Evolutionary conservation across 1,284 basidiomycete species (phyloP), one percentile per base, ranked within the genome.

Genomic region (Apiotrichum gracile): DNA sequence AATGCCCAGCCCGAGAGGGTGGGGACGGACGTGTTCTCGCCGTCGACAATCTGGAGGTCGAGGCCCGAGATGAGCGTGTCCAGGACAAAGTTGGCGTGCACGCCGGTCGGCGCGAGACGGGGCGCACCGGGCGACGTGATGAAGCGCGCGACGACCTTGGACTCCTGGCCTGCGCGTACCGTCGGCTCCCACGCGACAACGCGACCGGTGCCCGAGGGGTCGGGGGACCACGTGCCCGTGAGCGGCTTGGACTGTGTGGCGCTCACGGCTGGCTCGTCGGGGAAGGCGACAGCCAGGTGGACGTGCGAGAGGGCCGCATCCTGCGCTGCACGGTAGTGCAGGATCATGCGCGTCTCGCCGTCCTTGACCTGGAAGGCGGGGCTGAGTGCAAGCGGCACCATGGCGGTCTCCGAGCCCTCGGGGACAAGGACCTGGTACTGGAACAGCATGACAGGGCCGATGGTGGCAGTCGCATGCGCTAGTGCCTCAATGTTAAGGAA

Each of bases 181-280:
- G 66, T 70, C 27, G 76, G 54, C 38, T 71, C 68, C 76, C 78
- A 79, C 2, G 66, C 62, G 58, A 80, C 69, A 8, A 66, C 62
- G 35, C 74, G 67, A 2, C 66, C 65, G 10, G 19, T 19, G 12
- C n/a, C n/a, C n/a, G 38, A 41, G 31, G 22, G 27, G 19, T 53
- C 52, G 26, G 33, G 12, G 9, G 66, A 62, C 67, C 76, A 80
- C 1, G 65, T 65, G 2, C 76, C 77, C 3, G 67, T 67, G 0
- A 74, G 61, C 0, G 80, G 80, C 61, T 80, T 81, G 14, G 77
- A 75, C 64, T 80, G 79, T n/a, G 78, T 77, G 43, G 71, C 76
- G 22, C 55, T 61, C 14, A 80, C 74, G 2, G 51, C 39, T 3
- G 62, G 67, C n/a, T 70, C 67, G 3, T 66, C 58, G 6, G 64